phyloP scores from a whole-genome alignment of 1,284 basidiomycete genomes.

The Somion occarium region DNA sequence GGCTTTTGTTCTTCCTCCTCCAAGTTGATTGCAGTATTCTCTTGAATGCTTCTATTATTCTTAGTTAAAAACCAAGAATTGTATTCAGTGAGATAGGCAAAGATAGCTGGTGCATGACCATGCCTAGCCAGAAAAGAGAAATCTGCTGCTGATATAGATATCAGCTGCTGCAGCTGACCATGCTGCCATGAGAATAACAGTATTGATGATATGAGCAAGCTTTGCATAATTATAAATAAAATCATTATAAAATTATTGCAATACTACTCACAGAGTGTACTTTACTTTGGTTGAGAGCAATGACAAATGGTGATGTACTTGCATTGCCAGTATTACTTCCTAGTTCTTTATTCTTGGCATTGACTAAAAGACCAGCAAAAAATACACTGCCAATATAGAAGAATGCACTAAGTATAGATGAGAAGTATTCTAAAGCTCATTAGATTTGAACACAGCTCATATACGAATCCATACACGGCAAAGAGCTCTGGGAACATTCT shows the following conservation, averaged over 20 bases:
- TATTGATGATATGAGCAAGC: constrained; percentile 48
- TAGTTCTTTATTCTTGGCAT: constrained; percentile 35
- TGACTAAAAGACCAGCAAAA: constrained; percentile 47
- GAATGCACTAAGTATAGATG: constrained; percentile 15
- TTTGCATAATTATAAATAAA: constrained; percentile 3
- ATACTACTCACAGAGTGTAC: constrained; percentile 29
- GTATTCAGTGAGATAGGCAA: constrained; percentile 18
- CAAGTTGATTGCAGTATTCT: too few relatives aligned
- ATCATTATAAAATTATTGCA: not conserved
- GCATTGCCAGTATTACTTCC: constrained; percentile 31
- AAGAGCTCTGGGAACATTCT: constrained; percentile 40
- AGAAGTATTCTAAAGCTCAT: not conserved
- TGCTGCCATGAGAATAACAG: constrained; percentile 39
- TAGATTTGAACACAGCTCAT: constrained; percentile 13
- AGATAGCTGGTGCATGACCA: constrained; percentile 37
- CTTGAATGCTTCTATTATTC: too few relatives aligned
- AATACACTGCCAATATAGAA: constrained; percentile 30
- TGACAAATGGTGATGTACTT: constrained; percentile 44
- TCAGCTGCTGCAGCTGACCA: constrained; percentile 51
- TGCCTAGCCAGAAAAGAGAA: constrained; percentile 44
- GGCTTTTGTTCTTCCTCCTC: constrained; percentile 9
- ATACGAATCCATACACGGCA: constrained; percentile 53
- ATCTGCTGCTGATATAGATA: constrained; percentile 47
- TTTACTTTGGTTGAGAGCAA: constrained; percentile 37
- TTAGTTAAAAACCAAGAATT: too few relatives aligned